phyloP scores from a whole-genome alignment of 2,329 filamentous ascomycete genomes.

The Mycosphaerella sp. region DNA sequence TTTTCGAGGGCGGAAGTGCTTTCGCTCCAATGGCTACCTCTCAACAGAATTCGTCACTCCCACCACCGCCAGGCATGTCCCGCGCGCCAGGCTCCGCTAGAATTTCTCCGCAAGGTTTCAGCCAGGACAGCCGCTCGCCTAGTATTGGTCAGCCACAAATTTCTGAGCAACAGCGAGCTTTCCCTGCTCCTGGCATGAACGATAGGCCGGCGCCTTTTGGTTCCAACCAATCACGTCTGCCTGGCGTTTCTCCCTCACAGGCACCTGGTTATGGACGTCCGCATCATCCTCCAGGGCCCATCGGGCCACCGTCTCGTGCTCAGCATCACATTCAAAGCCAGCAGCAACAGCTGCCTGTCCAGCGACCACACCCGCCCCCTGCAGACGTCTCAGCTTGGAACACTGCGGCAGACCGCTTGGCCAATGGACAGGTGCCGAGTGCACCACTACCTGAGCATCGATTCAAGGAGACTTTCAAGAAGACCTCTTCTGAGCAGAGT shows the following conservation, averaged over 20 bases:
- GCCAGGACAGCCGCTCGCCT: conserved; percentile 26
- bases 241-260: conserved; percentile 27
- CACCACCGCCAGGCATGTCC: conserved; percentile 31
- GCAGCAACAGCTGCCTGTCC: conserved; percentile 13
- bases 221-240: conserved; percentile 24
- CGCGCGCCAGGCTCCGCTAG: conserved; percentile 29
- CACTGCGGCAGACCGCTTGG: conserved; percentile 22
- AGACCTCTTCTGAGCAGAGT: conserved; percentile 27
- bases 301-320: conserved; percentile 33
- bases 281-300: conserved; percentile 31
- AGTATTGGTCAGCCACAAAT: conserved; percentile 24
- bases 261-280: conserved; percentile 29
- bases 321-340: conserved; percentile 20
- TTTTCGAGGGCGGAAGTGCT: conserved; percentile 49
- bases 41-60: conserved; percentile 26
- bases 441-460: conserved; percentile 17
- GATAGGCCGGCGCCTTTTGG: conserved; percentile 25
- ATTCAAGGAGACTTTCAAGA: conserved; percentile 35
- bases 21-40: conserved; percentile 31
- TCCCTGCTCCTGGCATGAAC: conserved; percentile 29
- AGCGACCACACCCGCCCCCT: conserved; percentile 8
- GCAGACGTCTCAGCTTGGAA: conserved; percentile 28
- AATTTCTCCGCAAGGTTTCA: conserved; percentile 31
- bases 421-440: conserved; percentile 8
- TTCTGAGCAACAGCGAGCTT: conserved; percentile 26